Evolutionary conservation across 176 grass and related monocot genomes (phyloP), one percentile per base, ranked within the genome.

Genomic region (Ananas comosus): DNA sequence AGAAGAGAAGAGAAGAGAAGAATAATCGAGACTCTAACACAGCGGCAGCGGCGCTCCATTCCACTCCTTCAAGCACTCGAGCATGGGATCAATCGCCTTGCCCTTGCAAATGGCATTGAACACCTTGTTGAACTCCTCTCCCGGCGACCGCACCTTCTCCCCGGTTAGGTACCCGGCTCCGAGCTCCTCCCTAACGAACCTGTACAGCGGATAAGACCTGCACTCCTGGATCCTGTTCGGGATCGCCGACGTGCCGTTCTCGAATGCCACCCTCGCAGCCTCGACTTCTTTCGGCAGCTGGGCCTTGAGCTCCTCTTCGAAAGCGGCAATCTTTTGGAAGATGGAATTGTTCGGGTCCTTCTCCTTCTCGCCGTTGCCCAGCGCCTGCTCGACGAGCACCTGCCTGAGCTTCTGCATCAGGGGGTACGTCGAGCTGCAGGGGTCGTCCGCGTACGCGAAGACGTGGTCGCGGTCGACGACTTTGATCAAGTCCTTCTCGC

Each of bases 391-490:
- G 64, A 94, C 80, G 23, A 94, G 75, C 71, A 88, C 87, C 10
- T 87, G 74, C 64, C 90, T 77, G 16, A 94, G 80, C 90, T 94
- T 94, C 90, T 89, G 90, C 71, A 83, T 86, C 57, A 94, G 73
- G 2, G 90, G 90, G 72, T 94, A 94, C 74, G 78, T 94, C 52
- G 75, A 22, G 78, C 83, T 86, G 86, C 90, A 94, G 0, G 90
- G 90, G 83, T 94, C 90, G 72, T 94, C 90, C 2, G 90, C 90
- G 78, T 94, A 94, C n/a, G 80, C 84, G 77, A 94, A 94, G 14
- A 94, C 86, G 2, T 87, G 81, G 70, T 94, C 90, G 0, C 83
- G 83, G 63, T 94, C 90, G 77, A 94, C 86, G 19, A 84, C 86
- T 48, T 69, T 80, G 68, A 86, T 76, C 64, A 94, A 64, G 10